Evolutionary conservation across 352 stramenopile genomes (phyloP), one percentile per base, ranked within the genome.

Genomic region (Phytophthora syringae): DNA sequence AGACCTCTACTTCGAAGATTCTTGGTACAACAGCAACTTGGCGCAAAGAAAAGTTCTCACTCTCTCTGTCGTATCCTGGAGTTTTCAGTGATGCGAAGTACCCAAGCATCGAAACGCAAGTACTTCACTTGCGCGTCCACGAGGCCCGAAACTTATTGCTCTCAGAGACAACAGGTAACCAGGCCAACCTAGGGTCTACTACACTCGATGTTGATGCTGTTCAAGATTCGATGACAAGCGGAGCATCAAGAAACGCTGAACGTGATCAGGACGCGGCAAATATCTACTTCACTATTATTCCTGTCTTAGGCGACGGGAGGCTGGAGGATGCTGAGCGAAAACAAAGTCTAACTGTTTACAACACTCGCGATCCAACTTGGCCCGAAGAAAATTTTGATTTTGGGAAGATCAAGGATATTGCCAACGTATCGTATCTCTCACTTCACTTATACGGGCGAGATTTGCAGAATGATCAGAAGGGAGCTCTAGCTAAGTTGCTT

Each of bases 281-380:
- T 57, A 71, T 81, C n/a, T 93, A 86, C 47, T 91, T 91, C 50
- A 90, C 84, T 1, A 63, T 90, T 15, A 85, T 88, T 28, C 80
- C 84, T 11, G 80, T 93, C 20, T 62, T 78, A 13, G 58, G 55
- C 1, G 70, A 77, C 27, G 80, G 82, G 7, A 70, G 75, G 5
- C 32, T 88, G 3, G 70, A 78, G 20, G 65, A 80, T 43, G 25
- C 51, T 0, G 82, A 89, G 42, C 67, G 67, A 25, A 74, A 86
- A 36, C 82, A 93, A 51, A 86, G 82, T 36, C 39, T 91, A 12
- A 91, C 84, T 10, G 82, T 93, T 7, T 93, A 91, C 48, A 77
- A 81, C 10, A 84, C 75, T 15, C 60, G 73, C 2, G 77, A 80
- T 70, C 84, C 84, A 15, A 70, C 67, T 24, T 93, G 84, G 84